These are phyloP conservation scores for Hymenoscyphus fraxineus DNA, from an alignment of 2,329 filamentous ascomycete species.

Conservation along the genomic window DNA sequence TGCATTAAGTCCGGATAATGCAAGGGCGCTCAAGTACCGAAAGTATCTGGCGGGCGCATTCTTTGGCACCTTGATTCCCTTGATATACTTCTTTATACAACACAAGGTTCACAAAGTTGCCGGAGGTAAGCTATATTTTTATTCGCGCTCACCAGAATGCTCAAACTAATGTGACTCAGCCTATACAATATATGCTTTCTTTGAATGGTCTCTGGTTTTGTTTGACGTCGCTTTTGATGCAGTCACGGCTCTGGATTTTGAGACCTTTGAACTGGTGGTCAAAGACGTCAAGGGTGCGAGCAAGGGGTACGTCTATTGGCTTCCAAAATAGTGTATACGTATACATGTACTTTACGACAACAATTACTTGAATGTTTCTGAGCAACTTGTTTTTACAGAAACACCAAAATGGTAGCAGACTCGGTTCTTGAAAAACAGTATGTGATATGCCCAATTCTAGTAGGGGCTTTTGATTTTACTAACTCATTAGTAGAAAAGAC, in stretches of 20 bases:
- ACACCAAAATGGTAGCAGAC: constrained; percentile 43
- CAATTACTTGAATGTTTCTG: constrained; percentile 32
- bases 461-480: constrained; percentile 27
- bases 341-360: constrained; percentile 35
- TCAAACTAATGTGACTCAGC: constrained; percentile 50
- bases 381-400: constrained; percentile 36
- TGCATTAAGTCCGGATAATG: constrained; percentile 79
- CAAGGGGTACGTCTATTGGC: constrained; percentile 98
- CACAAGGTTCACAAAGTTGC: constrained; percentile 94
- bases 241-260: constrained; percentile 88
- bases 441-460: constrained; percentile 36
- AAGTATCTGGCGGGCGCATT: constrained; percentile 81
- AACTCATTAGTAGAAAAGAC: constrained; percentile 58
- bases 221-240: constrained; percentile 97
- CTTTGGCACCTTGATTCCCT: constrained; percentile 83
- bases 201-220: constrained; percentile 93
- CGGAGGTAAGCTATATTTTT: constrained; percentile 63
- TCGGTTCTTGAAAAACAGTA: constrained; percentile 70
- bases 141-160: constrained; percentile 13
- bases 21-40: constrained; percentile 78
- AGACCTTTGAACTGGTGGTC: constrained; percentile 79
- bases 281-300: constrained; percentile 85
- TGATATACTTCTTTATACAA: constrained; percentile 97
- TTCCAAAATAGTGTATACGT: constrained; percentile 76
- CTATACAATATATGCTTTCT: constrained; percentile 96